Base-by-base conservation (phyloP, 2,329 filamentous ascomycete species). In the Aspergillus eucalypticola region DNA sequence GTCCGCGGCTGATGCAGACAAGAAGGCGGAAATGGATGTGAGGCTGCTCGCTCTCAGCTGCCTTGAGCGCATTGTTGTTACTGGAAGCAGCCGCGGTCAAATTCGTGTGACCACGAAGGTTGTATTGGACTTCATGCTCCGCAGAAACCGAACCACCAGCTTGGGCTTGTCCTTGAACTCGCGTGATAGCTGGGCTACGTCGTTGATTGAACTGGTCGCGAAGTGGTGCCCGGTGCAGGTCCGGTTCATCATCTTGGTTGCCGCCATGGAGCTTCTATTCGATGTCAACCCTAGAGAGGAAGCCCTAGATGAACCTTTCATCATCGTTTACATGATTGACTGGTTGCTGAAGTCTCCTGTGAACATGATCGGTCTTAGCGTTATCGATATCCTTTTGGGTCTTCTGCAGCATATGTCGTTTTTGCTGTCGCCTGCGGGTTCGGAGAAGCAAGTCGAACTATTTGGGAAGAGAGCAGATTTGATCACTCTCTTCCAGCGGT, bases 211-310 rank as follows among this genome's bases (percentile, higher is more conserved):
- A 69, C 84, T 93, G 63, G 84, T 94, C 56, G 88, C 92, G 15
- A 86, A 87, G 60, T 98, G 93, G 92, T 90, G 92, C 0, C 92
- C 95, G 0, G 93, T 98, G 1, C 94, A 98, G 74, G 92, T 96
- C 71, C 90, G 95, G 56, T 98, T 96, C 78, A 87, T 94, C 41
- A 95, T 98, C 59, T 82, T 97, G 50, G 85, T 96, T 49, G 90
- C 90, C 1, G 84, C 90, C 2, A 87, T 96, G 78, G 93, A 97
- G 67, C 85, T 85, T 3, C 79, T 98, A 54, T 81, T 90, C 3
- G 83, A 85, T 59, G 87, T 85, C 48, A 86, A 88, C 0, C 82
- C 93, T 38, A 83, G 83, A 5, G 90, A 93, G 69, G 86, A 89
- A 8, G 87, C 87, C 44, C 76, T 97, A 35, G 83, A 86, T 48